Conservation (phyloP, 2,329 filamentous ascomycete species). For the Fusarium chuoi region DNA sequence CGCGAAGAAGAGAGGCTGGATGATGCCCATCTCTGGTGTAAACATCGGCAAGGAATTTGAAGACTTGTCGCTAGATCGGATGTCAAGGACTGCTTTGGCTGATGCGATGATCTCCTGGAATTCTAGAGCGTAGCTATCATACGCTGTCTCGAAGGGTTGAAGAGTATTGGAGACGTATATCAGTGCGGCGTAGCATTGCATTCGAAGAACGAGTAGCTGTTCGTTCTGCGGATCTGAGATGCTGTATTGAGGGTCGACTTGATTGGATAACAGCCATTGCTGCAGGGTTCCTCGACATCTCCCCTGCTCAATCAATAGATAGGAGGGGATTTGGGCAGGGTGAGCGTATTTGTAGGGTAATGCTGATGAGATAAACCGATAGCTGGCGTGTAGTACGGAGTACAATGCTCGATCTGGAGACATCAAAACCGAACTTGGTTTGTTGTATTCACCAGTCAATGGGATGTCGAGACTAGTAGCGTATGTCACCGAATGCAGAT, state of each 20-base stretch:
- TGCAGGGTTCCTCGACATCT: conserved; percentile 5
- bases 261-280: conserved; percentile 9
- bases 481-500: conserved; percentile 26
- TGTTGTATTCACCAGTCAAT: not conserved
- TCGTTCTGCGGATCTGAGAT: not conserved
- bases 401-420: conserved; percentile 3
- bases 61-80: not conserved
- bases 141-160: conserved; percentile 12
- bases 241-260: not conserved
- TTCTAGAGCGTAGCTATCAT: conserved; percentile 10
- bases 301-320: conserved; percentile 19
- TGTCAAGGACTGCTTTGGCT: not conserved
- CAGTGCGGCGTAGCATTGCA: conserved; percentile 23
- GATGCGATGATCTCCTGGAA: conserved; percentile 25
- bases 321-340: not conserved
- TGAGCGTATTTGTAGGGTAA: conserved; percentile 9
- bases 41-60: not conserved
- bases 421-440: not conserved
- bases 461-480: not conserved
- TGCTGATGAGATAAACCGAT: conserved; percentile 1
- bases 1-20: conserved; percentile 19
- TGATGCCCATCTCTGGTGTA: conserved; percentile 28
- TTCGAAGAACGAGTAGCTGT: conserved; percentile 13
- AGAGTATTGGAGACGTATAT: conserved; percentile 15
- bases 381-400: conserved; percentile 1